phyloP scores from a whole-genome alignment of 1,284 basidiomycete genomes.

The Pseudozyma sp. region DNA sequence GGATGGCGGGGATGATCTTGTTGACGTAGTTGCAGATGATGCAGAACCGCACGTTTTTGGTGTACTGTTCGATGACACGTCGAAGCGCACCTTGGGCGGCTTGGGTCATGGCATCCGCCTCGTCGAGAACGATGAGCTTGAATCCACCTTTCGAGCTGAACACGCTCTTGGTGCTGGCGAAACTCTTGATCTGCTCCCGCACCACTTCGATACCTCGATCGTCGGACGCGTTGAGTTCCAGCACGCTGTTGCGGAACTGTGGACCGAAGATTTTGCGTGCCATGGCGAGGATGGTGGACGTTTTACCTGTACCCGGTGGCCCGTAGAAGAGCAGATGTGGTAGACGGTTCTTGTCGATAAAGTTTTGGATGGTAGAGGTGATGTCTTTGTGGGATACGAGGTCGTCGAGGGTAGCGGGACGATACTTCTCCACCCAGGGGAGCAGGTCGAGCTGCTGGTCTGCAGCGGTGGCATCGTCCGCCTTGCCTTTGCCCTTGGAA shows the following conservation, averaged over 20 bases:
- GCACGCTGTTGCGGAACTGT: constrained; percentile 84
- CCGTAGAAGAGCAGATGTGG: constrained; percentile 98
- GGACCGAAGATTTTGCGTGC: constrained; percentile 91
- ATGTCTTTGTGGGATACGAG: constrained; percentile 68
- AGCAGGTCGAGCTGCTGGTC: constrained; percentile 39
- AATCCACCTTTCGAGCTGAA: constrained; percentile 73
- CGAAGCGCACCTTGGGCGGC: constrained; percentile 95
- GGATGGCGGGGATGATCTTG: constrained; percentile 98
- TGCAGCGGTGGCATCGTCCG: constrained; percentile 19
- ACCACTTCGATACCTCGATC: constrained; percentile 99
- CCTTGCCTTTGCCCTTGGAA: constrained; percentile 47
- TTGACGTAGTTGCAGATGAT: constrained; percentile 99
- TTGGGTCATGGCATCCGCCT: constrained; percentile 99
- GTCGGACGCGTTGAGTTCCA: constrained; percentile 98
- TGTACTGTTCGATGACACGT: constrained; percentile 98
- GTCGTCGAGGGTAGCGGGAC: constrained; percentile 63
- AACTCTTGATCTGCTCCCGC: constrained; percentile 97
- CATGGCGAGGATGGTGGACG: constrained; percentile 95
- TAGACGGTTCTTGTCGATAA: constrained; percentile 92
- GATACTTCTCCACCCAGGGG: constrained; percentile 68
- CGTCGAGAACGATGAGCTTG: constrained; percentile 97
- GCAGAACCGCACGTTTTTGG: constrained; percentile 97
- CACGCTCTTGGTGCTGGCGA: constrained; percentile 93
- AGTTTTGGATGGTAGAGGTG: constrained; percentile 73
- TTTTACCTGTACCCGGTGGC: constrained; percentile 96